A percentile compares a stretch with the other conserved stretches of the same genome.
Conservation (phyloP, 169 alveolate genomes). For the Plasmodium vinckei region DNA sequence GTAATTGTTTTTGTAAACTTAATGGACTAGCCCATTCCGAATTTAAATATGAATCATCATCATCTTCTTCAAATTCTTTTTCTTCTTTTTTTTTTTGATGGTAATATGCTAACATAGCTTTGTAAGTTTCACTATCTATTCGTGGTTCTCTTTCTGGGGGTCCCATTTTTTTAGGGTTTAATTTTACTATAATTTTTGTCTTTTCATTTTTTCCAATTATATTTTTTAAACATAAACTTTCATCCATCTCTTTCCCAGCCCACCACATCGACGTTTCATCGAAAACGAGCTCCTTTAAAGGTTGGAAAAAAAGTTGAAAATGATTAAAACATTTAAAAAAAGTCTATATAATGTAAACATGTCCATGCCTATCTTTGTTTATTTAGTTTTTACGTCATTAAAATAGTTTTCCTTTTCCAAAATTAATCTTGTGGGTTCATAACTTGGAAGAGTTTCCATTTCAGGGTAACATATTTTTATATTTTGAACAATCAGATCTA, state of each 20-base stretch:
- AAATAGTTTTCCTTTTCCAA: constrained; percentile 90
- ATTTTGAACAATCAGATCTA: constrained; percentile 92
- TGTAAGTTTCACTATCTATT: constrained; percentile 95
- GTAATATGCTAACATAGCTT: constrained; percentile 95
- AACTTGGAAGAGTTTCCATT: constrained; percentile 93
- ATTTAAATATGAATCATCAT: constrained; percentile 94
- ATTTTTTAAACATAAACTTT: constrained; percentile 88
- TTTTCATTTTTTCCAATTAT: constrained; percentile 95
- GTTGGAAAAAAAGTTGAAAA: neutral
- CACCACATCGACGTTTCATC: constrained; percentile 94
- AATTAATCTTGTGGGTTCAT: constrained; percentile 93
- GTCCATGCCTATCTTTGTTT: neutral
- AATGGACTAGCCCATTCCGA: constrained; percentile 96
- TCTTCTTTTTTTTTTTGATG: constrained; percentile 94
- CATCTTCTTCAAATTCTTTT: constrained; percentile 92
- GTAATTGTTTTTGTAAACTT: constrained; percentile 88
- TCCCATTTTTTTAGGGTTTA: constrained; percentile 91
- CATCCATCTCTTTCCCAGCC: constrained; percentile 95
- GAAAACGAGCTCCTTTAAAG: constrained; percentile 82
- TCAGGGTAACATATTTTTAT: constrained; percentile 96
- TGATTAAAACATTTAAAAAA: neutral
- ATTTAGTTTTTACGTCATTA: constrained; percentile 74
- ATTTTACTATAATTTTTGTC: constrained; percentile 93
- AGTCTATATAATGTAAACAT: neutral
- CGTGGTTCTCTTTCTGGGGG: constrained; percentile 97